phyloP scores from a whole-genome alignment of 2,329 filamentous ascomycete genomes.

The Beauveria caledonica region DNA sequence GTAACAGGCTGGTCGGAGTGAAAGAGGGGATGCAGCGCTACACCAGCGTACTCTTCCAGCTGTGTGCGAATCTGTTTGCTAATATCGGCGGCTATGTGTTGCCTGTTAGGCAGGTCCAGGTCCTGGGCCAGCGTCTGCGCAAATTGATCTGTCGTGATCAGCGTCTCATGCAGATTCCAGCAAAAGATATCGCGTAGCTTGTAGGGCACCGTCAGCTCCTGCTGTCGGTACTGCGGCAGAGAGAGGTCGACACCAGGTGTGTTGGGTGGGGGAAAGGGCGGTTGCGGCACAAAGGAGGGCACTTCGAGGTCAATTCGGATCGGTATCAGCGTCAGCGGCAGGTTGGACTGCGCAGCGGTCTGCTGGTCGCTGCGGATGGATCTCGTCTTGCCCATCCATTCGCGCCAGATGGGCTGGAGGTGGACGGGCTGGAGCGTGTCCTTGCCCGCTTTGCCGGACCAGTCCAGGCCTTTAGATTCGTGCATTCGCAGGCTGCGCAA shows the following conservation, averaged over 20 bases:
- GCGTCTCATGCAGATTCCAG: constrained; percentile 93
- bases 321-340: constrained; percentile 86
- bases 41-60: constrained; percentile 89
- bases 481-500: constrained; percentile 75
- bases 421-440: constrained; percentile 72
- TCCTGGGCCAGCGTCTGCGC: constrained; percentile 87
- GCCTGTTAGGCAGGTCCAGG: constrained; percentile 75
- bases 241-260: constrained; percentile 60
- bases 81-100: constrained; percentile 65
- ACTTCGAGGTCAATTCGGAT: constrained; percentile 96
- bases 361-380: constrained; percentile 49
- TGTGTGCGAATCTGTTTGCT: constrained; percentile 92
- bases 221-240: constrained; percentile 68
- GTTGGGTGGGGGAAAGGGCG: constrained; percentile 56
- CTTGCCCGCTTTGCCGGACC: constrained; percentile 72
- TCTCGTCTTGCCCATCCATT: constrained; percentile 80
- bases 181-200: constrained; percentile 91
- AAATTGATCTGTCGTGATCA: constrained; percentile 93
- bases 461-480: constrained; percentile 56
- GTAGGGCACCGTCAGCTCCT: constrained; percentile 75
- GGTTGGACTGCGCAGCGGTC: constrained; percentile 56
- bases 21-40: constrained; percentile 88
- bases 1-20: constrained; percentile 43
- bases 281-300: constrained; percentile 61
- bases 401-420: constrained; percentile 83